phyloP scores from a whole-genome alignment of 2,329 filamentous ascomycete genomes.

The Colletotrichum sp. region DNA sequence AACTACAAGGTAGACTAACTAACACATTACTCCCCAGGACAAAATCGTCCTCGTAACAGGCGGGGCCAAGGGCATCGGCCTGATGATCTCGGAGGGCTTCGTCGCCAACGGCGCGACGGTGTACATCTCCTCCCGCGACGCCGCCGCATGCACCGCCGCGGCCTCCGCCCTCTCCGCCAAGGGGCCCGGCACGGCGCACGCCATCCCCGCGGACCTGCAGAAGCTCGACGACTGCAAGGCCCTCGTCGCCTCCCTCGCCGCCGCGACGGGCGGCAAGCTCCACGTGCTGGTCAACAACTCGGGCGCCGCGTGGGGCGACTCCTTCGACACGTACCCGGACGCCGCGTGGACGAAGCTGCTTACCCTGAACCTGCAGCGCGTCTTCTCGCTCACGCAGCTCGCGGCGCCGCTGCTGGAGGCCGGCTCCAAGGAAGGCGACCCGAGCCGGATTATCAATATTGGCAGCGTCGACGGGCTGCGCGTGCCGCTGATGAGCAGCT shows the following conservation, averaged over 20 bases:
- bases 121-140: conserved; percentile 70
- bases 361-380: conserved; percentile 71
- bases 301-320: conserved; percentile 68
- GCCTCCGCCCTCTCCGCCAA: conserved; percentile 61
- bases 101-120: conserved; percentile 68
- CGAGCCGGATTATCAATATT: conserved; percentile 68
- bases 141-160: conserved; percentile 58
- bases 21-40: conserved; percentile 39
- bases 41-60: conserved; percentile 66
- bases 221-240: conserved; percentile 58
- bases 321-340: conserved; percentile 64
- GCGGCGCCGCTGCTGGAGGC: conserved; percentile 62
- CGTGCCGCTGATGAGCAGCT: conserved; percentile 64
- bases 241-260: conserved; percentile 56
- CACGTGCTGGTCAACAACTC: conserved; percentile 72
- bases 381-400: conserved; percentile 69
- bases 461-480: conserved; percentile 67
- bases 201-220: conserved; percentile 70
- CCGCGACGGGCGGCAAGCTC: conserved; percentile 52
- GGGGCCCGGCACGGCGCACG: conserved; percentile 56
- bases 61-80: conserved; percentile 66
- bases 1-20: not conserved
- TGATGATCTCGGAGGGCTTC: conserved; percentile 72
- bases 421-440: conserved; percentile 37
- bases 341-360: conserved; percentile 63